phyloP scores from a whole-genome alignment of 495 filamentous ascomycete genomes.

The Monascus purpureus region DNA sequence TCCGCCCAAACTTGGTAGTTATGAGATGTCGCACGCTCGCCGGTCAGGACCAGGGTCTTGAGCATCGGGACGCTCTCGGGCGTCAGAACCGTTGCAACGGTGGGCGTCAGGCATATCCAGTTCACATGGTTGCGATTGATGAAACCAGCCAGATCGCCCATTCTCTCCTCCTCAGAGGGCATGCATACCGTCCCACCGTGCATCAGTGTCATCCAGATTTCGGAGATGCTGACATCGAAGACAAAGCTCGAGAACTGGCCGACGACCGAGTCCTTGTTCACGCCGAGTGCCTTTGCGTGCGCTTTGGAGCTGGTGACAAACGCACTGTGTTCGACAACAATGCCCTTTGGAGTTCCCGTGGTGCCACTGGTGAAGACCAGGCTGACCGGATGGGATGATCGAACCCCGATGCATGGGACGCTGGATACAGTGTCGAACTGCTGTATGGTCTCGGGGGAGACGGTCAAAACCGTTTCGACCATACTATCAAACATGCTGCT shows the following conservation, averaged over 20 bases:
- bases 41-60: slow-evolving; percentile 8
- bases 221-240: slow-evolving; percentile 10
- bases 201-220: slow-evolving; percentile 10
- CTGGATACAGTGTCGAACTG: too few species aligned
- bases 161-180: slow-evolving; percentile 10
- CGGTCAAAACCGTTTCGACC: too few species aligned
- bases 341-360: too few species aligned
- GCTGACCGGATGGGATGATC: too few species aligned
- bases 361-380: too few species aligned
- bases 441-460: too few species aligned
- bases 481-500: too few species aligned
- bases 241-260: slow-evolving; percentile 11
- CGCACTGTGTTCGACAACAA: too few species aligned
- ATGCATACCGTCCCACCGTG: slow-evolving; percentile 15
- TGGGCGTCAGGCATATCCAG: slow-evolving; percentile 7
- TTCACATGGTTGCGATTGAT: slow-evolving; percentile 4
- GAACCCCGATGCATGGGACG: too few species aligned
- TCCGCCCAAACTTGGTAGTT: slow-evolving; percentile 25
- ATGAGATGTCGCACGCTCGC: slow-evolving; percentile 6
- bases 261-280: slow-evolving; percentile 17
- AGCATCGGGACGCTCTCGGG: slow-evolving; percentile 7
- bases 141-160: slow-evolving; percentile 2
- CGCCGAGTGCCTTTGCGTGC: slow-evolving; percentile 1
- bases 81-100: slow-evolving; percentile 3
- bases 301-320: slow-evolving; percentile 15